Evolutionary conservation across 192 early-diverging fungal species (phyloP).

Genomic region (Diversispora eburnea): DNA sequence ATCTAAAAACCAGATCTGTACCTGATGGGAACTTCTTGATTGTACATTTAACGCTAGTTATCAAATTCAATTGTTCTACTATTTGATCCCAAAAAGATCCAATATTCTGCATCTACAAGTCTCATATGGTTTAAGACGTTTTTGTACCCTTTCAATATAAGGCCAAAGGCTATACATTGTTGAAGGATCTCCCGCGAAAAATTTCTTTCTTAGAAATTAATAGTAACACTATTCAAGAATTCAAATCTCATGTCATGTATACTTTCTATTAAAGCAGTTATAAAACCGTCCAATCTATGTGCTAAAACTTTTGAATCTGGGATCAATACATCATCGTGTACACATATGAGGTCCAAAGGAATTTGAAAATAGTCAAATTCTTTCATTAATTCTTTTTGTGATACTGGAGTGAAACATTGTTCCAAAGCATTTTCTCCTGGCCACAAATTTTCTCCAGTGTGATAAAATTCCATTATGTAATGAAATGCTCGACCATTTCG

Average conservation of each 20-base stretch:
- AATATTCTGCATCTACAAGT: background rate
- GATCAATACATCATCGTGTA: background rate
- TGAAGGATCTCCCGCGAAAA: background rate
- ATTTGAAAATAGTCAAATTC: background rate
- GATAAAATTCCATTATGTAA: slow-evolving; percentile 1
- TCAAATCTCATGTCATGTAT: background rate
- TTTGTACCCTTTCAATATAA: background rate
- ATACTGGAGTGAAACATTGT: background rate
- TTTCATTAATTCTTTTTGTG: background rate
- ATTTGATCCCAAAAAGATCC: background rate
- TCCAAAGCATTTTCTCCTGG: background rate
- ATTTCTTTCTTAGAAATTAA: background rate
- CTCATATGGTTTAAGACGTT: background rate
- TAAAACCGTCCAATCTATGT: background rate
- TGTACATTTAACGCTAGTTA: background rate
- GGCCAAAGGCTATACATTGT: background rate
- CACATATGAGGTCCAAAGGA: background rate
- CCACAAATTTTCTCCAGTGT: background rate
- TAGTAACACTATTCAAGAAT: background rate
- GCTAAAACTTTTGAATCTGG: background rate
- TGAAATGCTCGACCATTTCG: background rate
- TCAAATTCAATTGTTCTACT: background rate
- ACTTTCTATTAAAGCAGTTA: background rate
- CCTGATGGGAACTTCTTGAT: background rate
- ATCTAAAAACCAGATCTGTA: slow-evolving; percentile 1